A percentile compares a stretch with the other conserved stretches of the same genome.
These are phyloP conservation scores for Metschnikowia peoriensis DNA, from an alignment of 805 yeast genomes.

Conservation along the genomic window DNA sequence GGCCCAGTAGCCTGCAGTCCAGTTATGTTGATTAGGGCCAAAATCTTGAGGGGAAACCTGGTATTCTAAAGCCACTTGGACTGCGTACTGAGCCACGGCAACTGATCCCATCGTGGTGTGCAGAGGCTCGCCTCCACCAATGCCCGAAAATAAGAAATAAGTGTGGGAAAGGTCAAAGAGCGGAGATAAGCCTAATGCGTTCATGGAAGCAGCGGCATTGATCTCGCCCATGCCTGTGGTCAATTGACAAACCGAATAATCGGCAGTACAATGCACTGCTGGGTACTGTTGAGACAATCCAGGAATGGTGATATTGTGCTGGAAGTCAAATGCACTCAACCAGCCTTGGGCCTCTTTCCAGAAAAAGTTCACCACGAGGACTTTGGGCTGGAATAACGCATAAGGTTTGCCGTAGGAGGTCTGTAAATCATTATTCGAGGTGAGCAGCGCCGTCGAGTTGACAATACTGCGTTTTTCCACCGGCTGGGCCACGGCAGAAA, in stretches of 20 bases:
- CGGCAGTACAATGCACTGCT: slow-evolving; percentile 50
- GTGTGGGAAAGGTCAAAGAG: slow-evolving; percentile 56
- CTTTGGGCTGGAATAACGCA: slow-evolving; percentile 49
- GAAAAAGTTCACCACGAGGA: slow-evolving; percentile 55
- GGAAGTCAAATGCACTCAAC: slow-evolving; percentile 46
- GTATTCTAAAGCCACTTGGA: slow-evolving; percentile 59
- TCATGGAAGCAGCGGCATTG: slow-evolving; percentile 59
- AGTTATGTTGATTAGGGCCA: slow-evolving; percentile 35
- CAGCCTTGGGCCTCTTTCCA: slow-evolving; percentile 51
- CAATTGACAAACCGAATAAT: slow-evolving; percentile 54
- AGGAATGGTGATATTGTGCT: slow-evolving; percentile 59
- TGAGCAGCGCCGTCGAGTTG: slow-evolving; percentile 11
- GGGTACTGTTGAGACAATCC: slow-evolving; percentile 64
- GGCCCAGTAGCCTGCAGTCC: slow-evolving; percentile 60
- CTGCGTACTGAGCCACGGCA: slow-evolving; percentile 57
- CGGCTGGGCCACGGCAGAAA: slow-evolving; percentile 15
- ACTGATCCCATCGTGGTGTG: slow-evolving; percentile 57
- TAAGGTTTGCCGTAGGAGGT: slow-evolving; percentile 28
- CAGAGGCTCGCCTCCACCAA: slow-evolving; percentile 61
- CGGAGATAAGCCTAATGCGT: slow-evolving; percentile 52
- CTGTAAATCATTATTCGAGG: slow-evolving; percentile 17
- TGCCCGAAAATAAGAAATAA: slow-evolving; percentile 62
- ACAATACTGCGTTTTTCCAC: slow-evolving; percentile 9
- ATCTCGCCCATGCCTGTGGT: slow-evolving; percentile 71
- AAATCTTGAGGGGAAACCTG: slow-evolving; percentile 47